A percentile compares a stretch with the other conserved stretches of the same genome.
Evolutionary conservation across 2,329 filamentous ascomycete genomes (phyloP).

Genomic region (Aspergillus sergii): DNA sequence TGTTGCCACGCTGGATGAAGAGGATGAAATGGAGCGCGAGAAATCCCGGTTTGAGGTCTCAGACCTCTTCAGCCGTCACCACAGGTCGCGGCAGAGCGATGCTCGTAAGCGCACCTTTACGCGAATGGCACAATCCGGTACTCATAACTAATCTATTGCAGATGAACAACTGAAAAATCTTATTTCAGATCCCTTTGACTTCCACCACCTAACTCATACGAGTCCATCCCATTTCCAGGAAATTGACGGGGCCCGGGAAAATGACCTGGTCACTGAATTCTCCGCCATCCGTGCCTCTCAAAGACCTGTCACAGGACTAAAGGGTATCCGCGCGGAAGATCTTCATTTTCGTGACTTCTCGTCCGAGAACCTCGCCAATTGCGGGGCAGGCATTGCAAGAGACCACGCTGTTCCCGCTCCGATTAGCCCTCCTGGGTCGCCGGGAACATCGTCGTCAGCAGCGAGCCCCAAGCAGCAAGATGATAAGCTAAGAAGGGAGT

Average conservation of each 20-base stretch:
- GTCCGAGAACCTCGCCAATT: conserved; percentile 30
- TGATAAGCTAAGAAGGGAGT: conserved; percentile 30
- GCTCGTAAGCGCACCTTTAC: conserved; percentile 35
- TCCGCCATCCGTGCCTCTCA: conserved; percentile 57
- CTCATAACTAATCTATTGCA: conserved; percentile 21
- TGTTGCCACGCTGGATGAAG: conserved; percentile 43
- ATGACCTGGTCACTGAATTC: conserved; percentile 57
- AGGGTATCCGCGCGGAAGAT: conserved; percentile 56
- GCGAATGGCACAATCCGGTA: not conserved
- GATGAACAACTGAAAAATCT: conserved; percentile 48
- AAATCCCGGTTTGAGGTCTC: conserved; percentile 35
- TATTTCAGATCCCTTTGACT: conserved; percentile 66
- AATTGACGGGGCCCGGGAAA: conserved; percentile 54
- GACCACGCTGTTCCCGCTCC: conserved; percentile 24
- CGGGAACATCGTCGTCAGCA: conserved; percentile 27
- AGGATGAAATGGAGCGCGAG: conserved; percentile 39
- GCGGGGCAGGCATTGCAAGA: conserved; percentile 25
- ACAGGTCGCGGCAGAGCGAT: conserved; percentile 34
- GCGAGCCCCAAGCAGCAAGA: conserved; percentile 26
- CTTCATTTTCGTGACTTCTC: conserved; percentile 44
- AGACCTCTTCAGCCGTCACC: conserved; percentile 37
- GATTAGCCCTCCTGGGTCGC: conserved; percentile 35
- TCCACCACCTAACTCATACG: conserved; percentile 65
- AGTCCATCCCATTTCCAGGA: conserved; percentile 56
- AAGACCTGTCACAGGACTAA: conserved; percentile 50